phyloP scores from a whole-genome alignment of 139 green algal species.

The Trebouxia sp. region DNA sequence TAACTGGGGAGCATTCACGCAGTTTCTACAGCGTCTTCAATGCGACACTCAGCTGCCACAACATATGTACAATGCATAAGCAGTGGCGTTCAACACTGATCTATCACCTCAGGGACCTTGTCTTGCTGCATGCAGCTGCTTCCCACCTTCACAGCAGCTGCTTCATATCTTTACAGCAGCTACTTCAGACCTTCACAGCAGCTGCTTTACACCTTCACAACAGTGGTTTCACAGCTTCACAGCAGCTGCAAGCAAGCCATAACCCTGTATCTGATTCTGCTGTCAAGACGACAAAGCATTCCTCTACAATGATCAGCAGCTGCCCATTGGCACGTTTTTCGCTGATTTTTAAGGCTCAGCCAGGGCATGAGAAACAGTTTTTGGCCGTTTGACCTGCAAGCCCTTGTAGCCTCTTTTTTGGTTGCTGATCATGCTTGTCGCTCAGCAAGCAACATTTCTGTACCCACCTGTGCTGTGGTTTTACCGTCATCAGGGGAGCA shows the following conservation, averaged over 20 bases:
- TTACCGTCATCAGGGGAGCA: not conserved
- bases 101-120: not conserved
- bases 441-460: not conserved
- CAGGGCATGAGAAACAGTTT: too few species aligned
- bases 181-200: not conserved
- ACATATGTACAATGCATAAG: not conserved
- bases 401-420: too few species aligned
- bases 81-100: not conserved
- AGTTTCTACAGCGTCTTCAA: slow-evolving; percentile 42
- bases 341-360: too few species aligned
- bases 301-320: not conserved
- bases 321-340: slow-evolving; percentile 16
- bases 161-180: not conserved
- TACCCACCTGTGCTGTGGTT: not conserved
- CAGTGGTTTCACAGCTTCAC: too few species aligned
- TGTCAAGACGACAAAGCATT: not conserved
- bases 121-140: not conserved
- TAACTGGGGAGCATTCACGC: slow-evolving; percentile 60
- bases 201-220: too few species aligned
- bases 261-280: too few species aligned
- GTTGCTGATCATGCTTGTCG: not conserved
- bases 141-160: too few species aligned
- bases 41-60: not conserved
- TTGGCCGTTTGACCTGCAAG: too few species aligned
- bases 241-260: too few species aligned